Evolutionary conservation across 83 land plant genomes (phyloP), one percentile per base, ranked within the genome.

Genomic region (Diphasiastrum complanatum): DNA sequence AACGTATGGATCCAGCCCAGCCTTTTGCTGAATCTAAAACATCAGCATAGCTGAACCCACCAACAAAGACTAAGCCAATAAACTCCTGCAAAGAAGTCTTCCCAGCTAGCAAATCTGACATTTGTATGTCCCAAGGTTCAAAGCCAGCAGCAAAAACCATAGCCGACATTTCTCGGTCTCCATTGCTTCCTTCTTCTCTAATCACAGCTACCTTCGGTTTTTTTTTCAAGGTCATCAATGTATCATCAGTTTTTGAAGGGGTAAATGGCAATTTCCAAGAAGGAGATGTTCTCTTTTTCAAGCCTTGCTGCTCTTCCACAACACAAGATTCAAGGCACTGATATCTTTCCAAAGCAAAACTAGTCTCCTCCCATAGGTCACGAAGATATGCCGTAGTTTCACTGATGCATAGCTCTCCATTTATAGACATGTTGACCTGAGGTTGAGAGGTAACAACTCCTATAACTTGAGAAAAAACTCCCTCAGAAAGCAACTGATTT

Each of bases 161-260:
- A 20, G 95, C 97, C 26, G 95, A 75, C 97, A 92, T 92, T 69
- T 92, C 97, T 43, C 97, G 54, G 52, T 92, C 97, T 5, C 97
- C 97, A 72, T 92, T 92, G 84, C 97, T 92, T 27, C 97, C 97
- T 74, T 92, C 97, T 54, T 92, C 97, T 14, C 97, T 80, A 67
- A 92, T 77, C 4, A 92, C 69, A 31, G 95, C 97, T 2, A 92
- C 89, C 60, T 83, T 87, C 20, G 95, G 97, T 51, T 83, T 92
- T 20, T 53, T 51, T 46, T 57, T 43, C 5, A 61, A 51, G 2
- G 5, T 27, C 73, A 85, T 40, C 26, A 70, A 55, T 45, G 83
- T 78, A 32, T 73, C 65, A 61, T 67, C 72, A 30, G 89, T 85
- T 37, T 64, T 71, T 33, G 66, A 35, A 1, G 97, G 97, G 25